These are phyloP conservation scores for Suhomyces coccinellae DNA, from an alignment of 1,139 yeast genomes.

Conservation along the genomic window DNA sequence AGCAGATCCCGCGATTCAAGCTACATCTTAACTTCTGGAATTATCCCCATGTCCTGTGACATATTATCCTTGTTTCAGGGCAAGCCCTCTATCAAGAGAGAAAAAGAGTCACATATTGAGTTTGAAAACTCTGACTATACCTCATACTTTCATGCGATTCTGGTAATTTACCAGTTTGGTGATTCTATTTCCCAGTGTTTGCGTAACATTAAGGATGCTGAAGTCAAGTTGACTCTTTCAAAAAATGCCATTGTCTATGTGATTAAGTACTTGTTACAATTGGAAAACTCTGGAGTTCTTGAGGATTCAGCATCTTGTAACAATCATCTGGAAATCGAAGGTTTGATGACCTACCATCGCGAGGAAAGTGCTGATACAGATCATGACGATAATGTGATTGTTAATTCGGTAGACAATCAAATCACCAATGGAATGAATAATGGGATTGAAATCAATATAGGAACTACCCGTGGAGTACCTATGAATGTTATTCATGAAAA, in stretches of 20 bases:
- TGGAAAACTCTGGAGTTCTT: constrained; percentile 24
- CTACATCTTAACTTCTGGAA: constrained; percentile 32
- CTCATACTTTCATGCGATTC: constrained; percentile 75
- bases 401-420: background rate
- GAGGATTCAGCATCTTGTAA: constrained; percentile 6
- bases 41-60: constrained; percentile 58
- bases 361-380: background rate
- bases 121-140: constrained; percentile 88
- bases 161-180: constrained; percentile 64
- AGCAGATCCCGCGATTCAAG: constrained; percentile 63
- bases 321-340: background rate
- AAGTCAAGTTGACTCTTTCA: constrained; percentile 23
- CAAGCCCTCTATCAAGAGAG: constrained; percentile 71
- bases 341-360: background rate
- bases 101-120: constrained; percentile 81
- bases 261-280: constrained; percentile 27
- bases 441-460: constrained; percentile 1
- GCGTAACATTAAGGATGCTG: constrained; percentile 27
- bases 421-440: background rate
- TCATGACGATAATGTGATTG: background rate
- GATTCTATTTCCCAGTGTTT: constrained; percentile 57
- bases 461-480: background rate
- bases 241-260: constrained; percentile 36
- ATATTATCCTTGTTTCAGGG: constrained; percentile 76
- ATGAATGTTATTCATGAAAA: background rate